A percentile compares a stretch with the other conserved stretches of the same genome.
phyloP scores from a whole-genome alignment of 371 early-diverging fungal species.

The Parasitella parasitica region DNA sequence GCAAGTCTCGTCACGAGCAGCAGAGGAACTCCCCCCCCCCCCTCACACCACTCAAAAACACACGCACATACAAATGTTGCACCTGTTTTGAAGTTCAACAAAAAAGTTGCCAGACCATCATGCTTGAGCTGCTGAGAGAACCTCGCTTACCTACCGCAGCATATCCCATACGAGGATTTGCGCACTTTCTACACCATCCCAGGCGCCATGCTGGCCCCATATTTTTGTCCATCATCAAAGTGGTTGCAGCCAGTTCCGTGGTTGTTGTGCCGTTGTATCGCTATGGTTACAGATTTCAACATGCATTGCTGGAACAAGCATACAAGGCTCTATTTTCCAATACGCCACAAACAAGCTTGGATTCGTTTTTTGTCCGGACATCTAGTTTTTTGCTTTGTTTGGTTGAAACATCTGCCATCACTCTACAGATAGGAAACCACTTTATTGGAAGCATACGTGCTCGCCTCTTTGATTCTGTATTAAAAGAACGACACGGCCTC shows the following conservation, averaged over 20 bases:
- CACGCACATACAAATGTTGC: too few species aligned
- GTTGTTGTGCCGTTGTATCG: conserved; percentile 28
- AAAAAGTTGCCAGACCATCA: neutral
- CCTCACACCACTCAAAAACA: too few species aligned
- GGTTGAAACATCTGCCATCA: conserved; percentile 30
- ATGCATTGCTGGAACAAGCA: neutral
- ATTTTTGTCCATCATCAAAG: conserved; percentile 32
- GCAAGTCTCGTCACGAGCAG: neutral
- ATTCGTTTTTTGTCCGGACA: neutral
- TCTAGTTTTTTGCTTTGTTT: conserved; percentile 25
- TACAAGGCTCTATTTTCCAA: neutral
- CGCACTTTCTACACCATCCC: conserved; percentile 38
- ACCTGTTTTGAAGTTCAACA: neutral
- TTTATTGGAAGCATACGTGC: conserved; percentile 32
- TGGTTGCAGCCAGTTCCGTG: conserved; percentile 28
- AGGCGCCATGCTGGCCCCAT: conserved; percentile 30
- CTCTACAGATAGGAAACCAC: conserved; percentile 18
- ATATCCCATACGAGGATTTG: conserved; percentile 38
- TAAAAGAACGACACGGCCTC: conserved; percentile 24
- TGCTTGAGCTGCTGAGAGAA: neutral
- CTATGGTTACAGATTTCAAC: conserved; percentile 31
- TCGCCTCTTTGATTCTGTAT: conserved; percentile 38
- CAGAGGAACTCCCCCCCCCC: neutral
- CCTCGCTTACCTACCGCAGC: conserved; percentile 13
- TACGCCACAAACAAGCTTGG: neutral